phyloP scores from a whole-genome alignment of 2,329 filamentous ascomycete genomes.

The Aspergillus persii region DNA sequence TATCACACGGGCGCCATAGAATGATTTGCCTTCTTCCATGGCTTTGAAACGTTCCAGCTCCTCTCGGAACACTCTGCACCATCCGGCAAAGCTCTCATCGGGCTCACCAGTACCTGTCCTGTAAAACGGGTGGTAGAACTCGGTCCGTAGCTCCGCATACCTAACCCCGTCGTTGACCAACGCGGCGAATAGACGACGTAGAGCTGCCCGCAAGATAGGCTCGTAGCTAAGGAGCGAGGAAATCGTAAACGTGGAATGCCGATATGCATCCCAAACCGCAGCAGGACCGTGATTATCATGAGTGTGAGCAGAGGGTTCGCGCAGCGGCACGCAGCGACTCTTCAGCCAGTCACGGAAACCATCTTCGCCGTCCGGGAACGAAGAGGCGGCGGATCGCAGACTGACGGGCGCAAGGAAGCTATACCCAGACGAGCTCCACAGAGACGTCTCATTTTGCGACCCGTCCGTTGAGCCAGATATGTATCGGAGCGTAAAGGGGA shows the following conservation, averaged over 20 bases:
- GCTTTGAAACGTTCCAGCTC: slow-evolving; percentile 74
- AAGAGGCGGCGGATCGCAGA: slow-evolving; percentile 62
- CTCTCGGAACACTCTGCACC: slow-evolving; percentile 72
- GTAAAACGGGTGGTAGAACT: slow-evolving; percentile 67
- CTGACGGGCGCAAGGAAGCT: slow-evolving; percentile 57
- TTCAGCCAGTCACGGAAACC: slow-evolving; percentile 79
- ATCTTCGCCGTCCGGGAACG: slow-evolving; percentile 66
- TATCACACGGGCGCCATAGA: slow-evolving; percentile 83
- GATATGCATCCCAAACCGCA: slow-evolving; percentile 81
- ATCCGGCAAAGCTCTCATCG: slow-evolving; percentile 65
- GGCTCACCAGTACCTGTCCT: slow-evolving; percentile 63
- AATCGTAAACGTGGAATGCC: slow-evolving; percentile 69
- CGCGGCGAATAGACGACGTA: slow-evolving; percentile 67
- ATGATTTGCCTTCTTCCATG: slow-evolving; percentile 67
- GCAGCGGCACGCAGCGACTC: slow-evolving; percentile 67
- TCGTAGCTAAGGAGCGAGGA: slow-evolving; percentile 81
- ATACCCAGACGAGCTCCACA: slow-evolving; percentile 68
- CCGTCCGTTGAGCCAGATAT: slow-evolving; percentile 45
- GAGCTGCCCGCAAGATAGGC: slow-evolving; percentile 76
- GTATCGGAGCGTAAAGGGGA: slow-evolving; percentile 62
- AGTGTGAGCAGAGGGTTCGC: slow-evolving; percentile 61
- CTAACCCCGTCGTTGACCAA: slow-evolving; percentile 77
- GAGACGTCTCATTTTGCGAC: slow-evolving; percentile 45
- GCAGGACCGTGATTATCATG: slow-evolving; percentile 76
- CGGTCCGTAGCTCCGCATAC: slow-evolving; percentile 79